These are phyloP conservation scores for Lycium barbarum DNA, from an alignment of 257 asterid species.

Conservation along the genomic window DNA sequence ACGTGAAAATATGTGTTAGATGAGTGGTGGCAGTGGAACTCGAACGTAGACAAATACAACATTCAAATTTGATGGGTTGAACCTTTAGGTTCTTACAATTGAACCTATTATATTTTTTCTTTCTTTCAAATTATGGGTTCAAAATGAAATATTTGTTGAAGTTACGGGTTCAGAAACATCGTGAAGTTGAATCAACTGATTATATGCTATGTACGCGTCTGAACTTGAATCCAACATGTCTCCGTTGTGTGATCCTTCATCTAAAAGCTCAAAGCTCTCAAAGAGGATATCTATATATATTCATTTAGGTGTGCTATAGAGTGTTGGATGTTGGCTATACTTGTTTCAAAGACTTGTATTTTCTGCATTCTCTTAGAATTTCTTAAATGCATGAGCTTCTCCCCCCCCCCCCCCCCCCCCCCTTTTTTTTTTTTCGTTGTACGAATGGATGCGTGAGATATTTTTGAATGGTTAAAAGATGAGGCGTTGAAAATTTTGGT, in stretches of 20 bases:
- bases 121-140: neutral
- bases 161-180: neutral
- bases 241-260: neutral
- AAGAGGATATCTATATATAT: neutral
- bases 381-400: neutral
- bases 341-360: neutral
- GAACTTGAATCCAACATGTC: neutral
- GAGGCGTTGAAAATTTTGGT: neutral
- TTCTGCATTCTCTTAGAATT: neutral
- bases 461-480: neutral
- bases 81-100: neutral
- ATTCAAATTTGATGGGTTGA: neutral
- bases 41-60: neutral
- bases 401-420: too few relatives aligned
- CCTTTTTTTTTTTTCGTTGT: neutral
- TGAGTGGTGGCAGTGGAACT: too few relatives aligned
- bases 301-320: neutral
- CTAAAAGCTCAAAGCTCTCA: neutral
- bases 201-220: neutral
- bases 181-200: neutral
- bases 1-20: neutral
- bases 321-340: neutral
- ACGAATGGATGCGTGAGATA: neutral
- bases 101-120: neutral
- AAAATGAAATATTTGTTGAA: neutral